Evolutionary conservation across 2,329 filamentous ascomycete species (phyloP), one percentile per base, ranked within the genome.

Genomic region (Aspergillus unguis): DNA sequence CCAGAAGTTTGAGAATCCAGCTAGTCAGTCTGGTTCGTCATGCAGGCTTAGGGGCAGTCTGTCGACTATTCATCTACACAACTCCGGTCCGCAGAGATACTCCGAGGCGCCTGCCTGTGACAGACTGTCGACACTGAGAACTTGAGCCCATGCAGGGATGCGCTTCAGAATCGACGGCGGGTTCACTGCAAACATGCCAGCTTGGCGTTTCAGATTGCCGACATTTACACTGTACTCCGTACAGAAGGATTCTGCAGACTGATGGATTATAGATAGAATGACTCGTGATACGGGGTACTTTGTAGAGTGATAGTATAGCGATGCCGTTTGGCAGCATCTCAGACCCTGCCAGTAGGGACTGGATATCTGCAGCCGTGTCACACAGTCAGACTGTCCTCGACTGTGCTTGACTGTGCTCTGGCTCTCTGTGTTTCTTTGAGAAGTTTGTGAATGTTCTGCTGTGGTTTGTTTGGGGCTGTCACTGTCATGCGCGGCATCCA

Each of bases 1-100:
- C 54, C 25, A 53, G 56, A 29, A 45, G 56, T 58, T 60, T 60
- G 58, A 58, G 48, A 43, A 53, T 58, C 36, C 7, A 32, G 46
- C 52, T 55, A 58, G 58, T 59, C 36, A 17, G 17, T 17, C 17
- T 17, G 17, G 17, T 17, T 17, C 17, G 17, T 17, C 17, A 17
- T 17, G 17, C 17, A 17, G 17, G 17, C 17, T 17, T 17, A 17
- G 17, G 17, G 17, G 17, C 17, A 17, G 17, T 17, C 17, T 17
- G 17, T 17, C 17, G 17, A 17, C 17, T 17, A 17, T 17, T 17
- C 17, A 17, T 17, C 9, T 9, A 32, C 31, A 38, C 11, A 8
- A 38, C 3, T 23, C 17, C 36, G 5, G 10, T 38, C 17, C 17
- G 6, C 7, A 9, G 5, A n/a, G n/a, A 38, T n/a, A n/a, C n/a